Conservation (phyloP, 768 basidiomycete species). For the Serendipita sp. region DNA sequence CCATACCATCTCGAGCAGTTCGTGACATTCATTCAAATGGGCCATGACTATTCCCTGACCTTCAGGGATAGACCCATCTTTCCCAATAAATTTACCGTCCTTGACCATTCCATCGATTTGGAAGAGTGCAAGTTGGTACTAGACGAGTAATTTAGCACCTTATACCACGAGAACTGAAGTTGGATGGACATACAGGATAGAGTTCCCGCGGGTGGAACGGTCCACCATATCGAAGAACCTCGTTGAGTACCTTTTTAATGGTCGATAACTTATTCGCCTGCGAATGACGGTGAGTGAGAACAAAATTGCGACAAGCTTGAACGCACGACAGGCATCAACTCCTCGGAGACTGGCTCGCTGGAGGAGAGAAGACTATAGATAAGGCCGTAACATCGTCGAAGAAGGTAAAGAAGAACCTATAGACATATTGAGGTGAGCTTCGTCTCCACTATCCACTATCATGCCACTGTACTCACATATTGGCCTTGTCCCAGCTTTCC, state of each 20-base stretch:
- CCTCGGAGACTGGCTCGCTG: conserved; percentile 94
- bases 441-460: conserved; percentile 1
- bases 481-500: conserved; percentile 82
- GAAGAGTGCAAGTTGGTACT: conserved; percentile 89
- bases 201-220: conserved; percentile 83
- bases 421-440: neutral
- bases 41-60: conserved; percentile 95
- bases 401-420: conserved; percentile 80
- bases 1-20: conserved; percentile 81
- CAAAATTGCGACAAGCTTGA: conserved; percentile 8
- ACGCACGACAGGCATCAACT: conserved; percentile 85
- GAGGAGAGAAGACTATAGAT: conserved; percentile 88
- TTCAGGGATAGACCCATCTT: conserved; percentile 81
- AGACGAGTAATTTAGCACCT: conserved; percentile 9
- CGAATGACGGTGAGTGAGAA: neutral
- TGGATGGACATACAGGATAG: conserved; percentile 54
- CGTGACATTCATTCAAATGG: conserved; percentile 90
- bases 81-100: conserved; percentile 84
- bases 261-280: conserved; percentile 94
- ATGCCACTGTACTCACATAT: conserved; percentile 44
- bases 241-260: conserved; percentile 91
- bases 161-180: conserved; percentile 6
- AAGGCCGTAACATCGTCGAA: conserved; percentile 89
- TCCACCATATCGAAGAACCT: conserved; percentile 88
- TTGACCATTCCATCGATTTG: conserved; percentile 88